Evolutionary conservation across 2,329 filamentous ascomycete species (phyloP).

Genomic region (Fusarium citri): DNA sequence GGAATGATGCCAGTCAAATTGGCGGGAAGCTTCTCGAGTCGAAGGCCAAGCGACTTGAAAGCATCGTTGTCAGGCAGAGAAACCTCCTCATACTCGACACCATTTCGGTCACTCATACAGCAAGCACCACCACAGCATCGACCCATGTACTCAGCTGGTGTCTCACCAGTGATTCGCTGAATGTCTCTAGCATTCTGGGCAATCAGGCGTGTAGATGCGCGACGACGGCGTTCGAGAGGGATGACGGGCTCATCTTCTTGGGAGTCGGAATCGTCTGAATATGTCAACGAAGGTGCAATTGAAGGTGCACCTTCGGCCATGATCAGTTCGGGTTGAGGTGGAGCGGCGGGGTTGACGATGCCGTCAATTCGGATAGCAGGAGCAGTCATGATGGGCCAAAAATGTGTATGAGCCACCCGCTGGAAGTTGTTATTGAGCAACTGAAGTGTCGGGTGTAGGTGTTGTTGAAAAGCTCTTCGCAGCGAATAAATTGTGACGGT

Average conservation of each 20-base stretch:
- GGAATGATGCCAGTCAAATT: slow-evolving; percentile 77
- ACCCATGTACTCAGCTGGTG: slow-evolving; percentile 69
- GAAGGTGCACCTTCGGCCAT: slow-evolving; percentile 63
- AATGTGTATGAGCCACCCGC: slow-evolving; percentile 28
- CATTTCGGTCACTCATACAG: slow-evolving; percentile 64
- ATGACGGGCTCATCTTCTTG: slow-evolving; percentile 62
- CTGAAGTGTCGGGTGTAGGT: slow-evolving; percentile 23
- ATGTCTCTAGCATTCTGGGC: slow-evolving; percentile 72
- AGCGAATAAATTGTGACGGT: slow-evolving; percentile 28
- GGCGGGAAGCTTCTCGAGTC: slow-evolving; percentile 79
- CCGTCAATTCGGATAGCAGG: slow-evolving; percentile 44
- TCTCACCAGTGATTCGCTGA: slow-evolving; percentile 72
- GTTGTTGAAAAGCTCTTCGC: slow-evolving; percentile 37
- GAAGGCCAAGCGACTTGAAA: slow-evolving; percentile 81
- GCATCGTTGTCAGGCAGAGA: slow-evolving; percentile 82
- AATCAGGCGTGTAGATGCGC: slow-evolving; percentile 76
- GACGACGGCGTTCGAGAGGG: slow-evolving; percentile 62
- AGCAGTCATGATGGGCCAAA: slow-evolving; percentile 47
- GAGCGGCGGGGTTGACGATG: slow-evolving; percentile 55
- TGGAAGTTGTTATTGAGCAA: slow-evolving; percentile 4
- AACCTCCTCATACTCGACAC: slow-evolving; percentile 64
- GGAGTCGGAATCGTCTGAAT: slow-evolving; percentile 71
- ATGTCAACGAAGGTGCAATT: slow-evolving; percentile 70
- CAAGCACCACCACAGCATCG: slow-evolving; percentile 74
- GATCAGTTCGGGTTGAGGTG: slow-evolving; percentile 56